Evolutionary conservation across 176 grass and related monocot genomes (phyloP).

Genomic region (Oropetium thomaeum): DNA sequence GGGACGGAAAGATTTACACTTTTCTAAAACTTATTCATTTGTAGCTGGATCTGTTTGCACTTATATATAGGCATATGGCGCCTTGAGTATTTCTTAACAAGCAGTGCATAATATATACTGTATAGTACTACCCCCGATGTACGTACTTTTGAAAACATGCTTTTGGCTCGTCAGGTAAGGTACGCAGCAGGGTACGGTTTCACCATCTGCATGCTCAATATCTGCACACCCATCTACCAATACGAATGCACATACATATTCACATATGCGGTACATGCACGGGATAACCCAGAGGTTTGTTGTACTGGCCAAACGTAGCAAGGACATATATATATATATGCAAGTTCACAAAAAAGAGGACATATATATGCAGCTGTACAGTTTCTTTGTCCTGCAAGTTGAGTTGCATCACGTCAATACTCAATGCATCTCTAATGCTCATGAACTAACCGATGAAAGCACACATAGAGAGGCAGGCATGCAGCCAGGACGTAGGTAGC

Average conservation of each 20-base stretch:
- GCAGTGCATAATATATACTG: no score
- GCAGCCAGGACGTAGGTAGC: background rate
- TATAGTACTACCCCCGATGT: no score
- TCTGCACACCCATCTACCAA: constrained; percentile 1
- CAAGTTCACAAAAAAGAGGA: no score
- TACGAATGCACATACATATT: background rate
- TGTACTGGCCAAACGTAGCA: background rate
- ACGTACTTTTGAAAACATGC: no score
- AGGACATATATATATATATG: no score
- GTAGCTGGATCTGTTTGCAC: no score
- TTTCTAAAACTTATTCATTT: no score
- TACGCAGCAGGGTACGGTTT: background rate
- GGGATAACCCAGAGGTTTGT: background rate
- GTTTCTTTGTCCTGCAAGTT: background rate
- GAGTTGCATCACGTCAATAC: background rate
- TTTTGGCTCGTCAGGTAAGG: background rate
- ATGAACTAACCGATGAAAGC: no score
- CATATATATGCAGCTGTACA: background rate
- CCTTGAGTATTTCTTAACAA: no score
- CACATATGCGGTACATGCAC: background rate
- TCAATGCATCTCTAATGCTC: background rate
- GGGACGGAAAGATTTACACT: no score
- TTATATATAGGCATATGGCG: no score
- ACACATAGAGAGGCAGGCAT: background rate
- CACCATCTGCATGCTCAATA: background rate